A percentile compares a stretch with the other conserved stretches of the same genome.
Conservation (phyloP, 2,329 filamentous ascomycete species). For the Phaeophleospora eucalypticola region DNA sequence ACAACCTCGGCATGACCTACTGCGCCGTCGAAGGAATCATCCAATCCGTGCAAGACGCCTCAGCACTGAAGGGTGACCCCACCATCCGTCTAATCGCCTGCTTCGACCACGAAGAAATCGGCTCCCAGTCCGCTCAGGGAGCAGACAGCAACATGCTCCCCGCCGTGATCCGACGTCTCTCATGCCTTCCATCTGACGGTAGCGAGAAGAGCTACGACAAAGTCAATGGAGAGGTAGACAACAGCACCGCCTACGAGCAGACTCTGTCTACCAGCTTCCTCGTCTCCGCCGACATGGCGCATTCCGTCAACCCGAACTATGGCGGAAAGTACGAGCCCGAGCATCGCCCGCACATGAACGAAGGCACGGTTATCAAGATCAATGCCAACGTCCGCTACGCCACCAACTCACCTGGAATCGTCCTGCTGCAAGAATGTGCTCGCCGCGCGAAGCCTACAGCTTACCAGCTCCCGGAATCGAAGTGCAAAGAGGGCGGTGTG, state of each 20-base stretch:
- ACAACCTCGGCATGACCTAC: slow-evolving; percentile 96
- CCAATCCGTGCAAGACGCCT: slow-evolving; percentile 62
- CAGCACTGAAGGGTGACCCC: slow-evolving; percentile 67
- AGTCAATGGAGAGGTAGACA: slow-evolving; percentile 54
- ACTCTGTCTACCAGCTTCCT: slow-evolving; percentile 87
- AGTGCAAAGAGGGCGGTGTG: slow-evolving; percentile 59
- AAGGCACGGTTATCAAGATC: slow-evolving; percentile 93
- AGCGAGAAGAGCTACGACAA: slow-evolving; percentile 65
- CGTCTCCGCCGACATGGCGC: slow-evolving; percentile 95
- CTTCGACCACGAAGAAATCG: slow-evolving; percentile 98
- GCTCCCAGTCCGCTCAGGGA: slow-evolving; percentile 85
- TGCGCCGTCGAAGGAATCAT: slow-evolving; percentile 85
- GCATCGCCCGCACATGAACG: slow-evolving; percentile 93
- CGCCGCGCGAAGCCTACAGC: slow-evolving; percentile 47
- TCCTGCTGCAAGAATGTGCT: slow-evolving; percentile 84
- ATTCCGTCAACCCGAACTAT: slow-evolving; percentile 95
- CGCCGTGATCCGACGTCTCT: slow-evolving; percentile 78
- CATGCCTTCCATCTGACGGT: slow-evolving; percentile 64
- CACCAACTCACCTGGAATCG: slow-evolving; percentile 93
- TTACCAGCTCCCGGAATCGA: slow-evolving; percentile 30
- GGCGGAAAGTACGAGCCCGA: slow-evolving; percentile 83
- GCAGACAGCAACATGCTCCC: slow-evolving; percentile 90
- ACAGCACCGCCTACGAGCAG: slow-evolving; percentile 85
- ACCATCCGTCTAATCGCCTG: slow-evolving; percentile 87
- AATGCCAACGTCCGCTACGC: slow-evolving; percentile 97